Conservation (phyloP, 352 stramenopile species). For the Pythium aphanidermatum region DNA sequence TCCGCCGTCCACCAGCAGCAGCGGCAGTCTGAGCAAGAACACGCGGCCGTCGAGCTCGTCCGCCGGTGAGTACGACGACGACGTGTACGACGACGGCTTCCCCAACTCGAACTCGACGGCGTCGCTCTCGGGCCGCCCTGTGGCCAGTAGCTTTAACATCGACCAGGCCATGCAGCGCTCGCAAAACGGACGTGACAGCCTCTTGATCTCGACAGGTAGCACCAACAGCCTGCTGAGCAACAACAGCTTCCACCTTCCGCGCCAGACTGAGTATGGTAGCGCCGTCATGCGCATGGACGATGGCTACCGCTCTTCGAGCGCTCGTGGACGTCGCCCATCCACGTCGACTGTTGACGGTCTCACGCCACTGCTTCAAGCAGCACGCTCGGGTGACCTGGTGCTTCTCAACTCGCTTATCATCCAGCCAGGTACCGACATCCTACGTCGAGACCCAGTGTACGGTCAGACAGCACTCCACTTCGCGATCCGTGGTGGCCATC, state of each 20-base stretch:
- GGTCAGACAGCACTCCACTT: slow-evolving; percentile 78
- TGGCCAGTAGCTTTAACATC: slow-evolving; percentile 53
- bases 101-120: slow-evolving; percentile 16
- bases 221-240: slow-evolving; percentile 10
- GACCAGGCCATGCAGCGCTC: slow-evolving; percentile 56
- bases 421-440: slow-evolving; percentile 53
- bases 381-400: slow-evolving; percentile 57
- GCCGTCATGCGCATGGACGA: slow-evolving; percentile 73
- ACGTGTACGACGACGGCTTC: slow-evolving; percentile 14
- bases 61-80: slow-evolving; percentile 23
- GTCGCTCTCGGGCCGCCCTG: slow-evolving; percentile 15
- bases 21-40: slow-evolving; percentile 21
- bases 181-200: slow-evolving; percentile 42
- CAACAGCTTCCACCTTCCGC: slow-evolving; percentile 14
- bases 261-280: slow-evolving; percentile 57
- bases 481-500: slow-evolving; percentile 76
- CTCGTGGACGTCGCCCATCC: slow-evolving; percentile 26
- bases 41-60: slow-evolving; percentile 23
- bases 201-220: no score
- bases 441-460: slow-evolving; percentile 60
- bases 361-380: slow-evolving; percentile 61
- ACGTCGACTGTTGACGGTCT: slow-evolving; percentile 39
- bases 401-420: slow-evolving; percentile 47
- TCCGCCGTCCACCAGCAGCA: slow-evolving; percentile 15
- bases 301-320: slow-evolving; percentile 30